Evolutionary conservation across 352 stramenopile genomes (phyloP).

Genomic region (Peronospora belbahrii): DNA sequence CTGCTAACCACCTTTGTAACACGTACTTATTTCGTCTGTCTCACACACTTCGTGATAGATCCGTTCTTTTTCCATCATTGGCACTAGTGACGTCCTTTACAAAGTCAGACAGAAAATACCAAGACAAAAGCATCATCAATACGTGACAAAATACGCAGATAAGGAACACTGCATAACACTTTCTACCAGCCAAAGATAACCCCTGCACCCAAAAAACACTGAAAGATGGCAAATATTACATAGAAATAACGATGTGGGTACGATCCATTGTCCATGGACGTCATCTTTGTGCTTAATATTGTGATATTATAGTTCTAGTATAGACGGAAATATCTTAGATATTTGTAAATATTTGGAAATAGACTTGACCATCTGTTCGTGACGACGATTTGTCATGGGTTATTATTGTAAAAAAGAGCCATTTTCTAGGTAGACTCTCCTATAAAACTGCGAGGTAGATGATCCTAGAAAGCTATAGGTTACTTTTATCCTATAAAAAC

Average conservation of each 20-base stretch:
- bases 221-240: constrained; percentile 47
- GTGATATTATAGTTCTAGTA: background rate
- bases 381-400: background rate
- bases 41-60: constrained; percentile 53
- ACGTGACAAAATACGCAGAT: background rate
- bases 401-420: background rate
- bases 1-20: background rate
- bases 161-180: background rate
- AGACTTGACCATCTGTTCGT: constrained; percentile 4
- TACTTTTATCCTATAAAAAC: too few relatives aligned
- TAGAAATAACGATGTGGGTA: constrained; percentile 34
- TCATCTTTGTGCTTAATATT: too few relatives aligned
- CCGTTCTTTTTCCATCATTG: constrained; percentile 46
- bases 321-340: too few relatives aligned
- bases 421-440: too few relatives aligned
- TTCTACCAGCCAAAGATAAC: constrained; percentile 56
- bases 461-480: too few relatives aligned
- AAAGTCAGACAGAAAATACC: background rate
- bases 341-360: too few relatives aligned
- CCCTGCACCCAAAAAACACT: constrained; percentile 52
- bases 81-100: constrained; percentile 45
- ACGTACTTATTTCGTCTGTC: constrained; percentile 32
- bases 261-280: constrained; percentile 20
- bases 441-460: too few relatives aligned
- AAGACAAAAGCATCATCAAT: constrained; percentile 7